Evolutionary conservation across 2,329 filamentous ascomycete species (phyloP), one percentile per base, ranked within the genome.

Genomic region (Atkinsonella texensis): DNA sequence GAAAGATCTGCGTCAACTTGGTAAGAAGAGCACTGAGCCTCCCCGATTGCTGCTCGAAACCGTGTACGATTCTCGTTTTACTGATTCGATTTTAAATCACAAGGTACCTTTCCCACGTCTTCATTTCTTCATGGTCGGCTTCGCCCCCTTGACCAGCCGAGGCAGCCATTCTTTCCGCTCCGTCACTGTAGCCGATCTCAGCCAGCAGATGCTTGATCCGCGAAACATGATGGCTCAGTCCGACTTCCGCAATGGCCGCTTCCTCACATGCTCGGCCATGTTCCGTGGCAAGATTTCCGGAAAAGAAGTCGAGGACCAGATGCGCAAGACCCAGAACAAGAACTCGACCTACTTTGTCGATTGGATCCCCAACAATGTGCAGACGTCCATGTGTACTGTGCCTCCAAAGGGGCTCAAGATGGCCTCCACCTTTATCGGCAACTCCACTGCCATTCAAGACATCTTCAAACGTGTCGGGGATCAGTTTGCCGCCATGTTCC

Each of bases 171-270:
- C 87, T 63, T 98, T 97, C 91, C 93, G 93, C 69, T 90, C 93
- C 61, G 86, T 97, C 72, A 89, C 85, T 66, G 93, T 97, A 56
- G 91, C 91, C 54, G 93, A 97, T 80, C 83, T 98, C 72, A 97
- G 91, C 66, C 93, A 97, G 80, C 93, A 98, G 76, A 97, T 98
- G 89, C 96, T 95, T 80, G 93, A 98, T 79, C 90, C 93, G 66
- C 97, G 97, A 89, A 98, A 98, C 85, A 98, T 97, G 91, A 97
- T 98, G 93, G 93, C 93, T 76, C 93, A 93, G 60, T 94, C 90
- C 58, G 93, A 98, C 79, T 97, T 97, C 89, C 89, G 93, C 67
- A 97, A 97, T 74, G 93, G 93, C 72, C 93, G 93, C 67, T 98
- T 97, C 81, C 84, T 97, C 67, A 98, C 93, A 64, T 98, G 93